Evolutionary conservation across 2,329 filamentous ascomycete species (phyloP), one percentile per base, ranked within the genome.

Genomic region (Ilyonectria destructans): DNA sequence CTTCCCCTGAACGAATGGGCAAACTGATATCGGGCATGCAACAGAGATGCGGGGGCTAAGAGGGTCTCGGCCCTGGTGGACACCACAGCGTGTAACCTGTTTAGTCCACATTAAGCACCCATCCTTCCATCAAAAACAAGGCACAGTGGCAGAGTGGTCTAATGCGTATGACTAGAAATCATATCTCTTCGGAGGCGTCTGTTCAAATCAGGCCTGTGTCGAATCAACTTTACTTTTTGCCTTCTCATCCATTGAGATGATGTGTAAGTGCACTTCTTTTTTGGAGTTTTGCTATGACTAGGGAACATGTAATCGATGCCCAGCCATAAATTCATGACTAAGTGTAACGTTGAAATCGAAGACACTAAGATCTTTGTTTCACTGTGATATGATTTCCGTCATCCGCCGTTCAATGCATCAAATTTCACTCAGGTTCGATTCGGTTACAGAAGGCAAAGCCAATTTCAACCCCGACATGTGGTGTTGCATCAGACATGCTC

Each of bases 131-230:
- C 40, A 43, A 26, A 33, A 49, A 33, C 5, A 56, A 54, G 60
- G 54, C 60, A 45, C 46, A 55, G 60, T 63, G 60, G 60, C 60
- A 63, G 60, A 63, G 60, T 63, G 60, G 60, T 63, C 60, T 63
- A 63, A 63, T 63, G 60, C 60, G 60, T 63, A 57, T 63, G 60
- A 63, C 60, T 63, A 63, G 60, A 63, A 63, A 63, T 63, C 60
- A 63, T 57, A 63, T 63, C 60, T 63, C 60, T 51, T 63, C 60
- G 60, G 60, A 63, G 60, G 60, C 60, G 60, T 63, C 60, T 63
- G 60, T 63, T 63, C 60, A 55, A 63, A 63, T 63, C 60, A 63
- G 60, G 60, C 60, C 60, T 55, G 46, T 45, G 60, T 63, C 60
- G 60, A n/a, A 4, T 13, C 2, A 43, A 40, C 2, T 8, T 19